Conservation (phyloP, 495 filamentous ascomycete species). For the Penicillium cosmopolitanum region DNA sequence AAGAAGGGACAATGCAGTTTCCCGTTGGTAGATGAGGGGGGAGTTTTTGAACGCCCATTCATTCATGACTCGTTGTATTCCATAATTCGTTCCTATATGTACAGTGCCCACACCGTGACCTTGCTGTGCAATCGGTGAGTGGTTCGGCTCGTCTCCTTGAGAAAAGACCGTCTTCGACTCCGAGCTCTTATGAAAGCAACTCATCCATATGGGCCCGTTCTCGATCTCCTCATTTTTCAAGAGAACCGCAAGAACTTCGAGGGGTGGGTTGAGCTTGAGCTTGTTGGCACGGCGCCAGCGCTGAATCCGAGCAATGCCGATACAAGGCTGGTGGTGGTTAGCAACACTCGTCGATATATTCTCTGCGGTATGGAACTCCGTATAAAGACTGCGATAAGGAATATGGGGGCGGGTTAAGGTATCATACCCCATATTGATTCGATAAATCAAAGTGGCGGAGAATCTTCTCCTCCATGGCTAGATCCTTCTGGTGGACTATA, state of each 20-base stretch:
- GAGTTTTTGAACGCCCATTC: neutral
- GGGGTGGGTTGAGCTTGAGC: slow-evolving; percentile 79
- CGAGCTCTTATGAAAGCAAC: slow-evolving; percentile 57
- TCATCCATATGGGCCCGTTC: slow-evolving; percentile 81
- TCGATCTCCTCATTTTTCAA: slow-evolving; percentile 62
- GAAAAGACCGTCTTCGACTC: neutral
- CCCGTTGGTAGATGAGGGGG: neutral
- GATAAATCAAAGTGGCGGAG: slow-evolving; percentile 87
- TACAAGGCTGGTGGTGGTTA: slow-evolving; percentile 68
- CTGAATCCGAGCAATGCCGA: slow-evolving; percentile 78
- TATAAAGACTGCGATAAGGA: neutral
- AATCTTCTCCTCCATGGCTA: slow-evolving; percentile 80
- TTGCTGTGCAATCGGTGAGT: no score
- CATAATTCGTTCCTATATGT: neutral
- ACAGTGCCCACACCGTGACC: neutral
- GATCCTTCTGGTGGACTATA: slow-evolving; percentile 70
- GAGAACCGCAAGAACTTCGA: slow-evolving; percentile 89
- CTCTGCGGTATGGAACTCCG: neutral
- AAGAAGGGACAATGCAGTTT: neutral
- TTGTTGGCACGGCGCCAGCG: slow-evolving; percentile 86
- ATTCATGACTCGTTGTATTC: neutral
- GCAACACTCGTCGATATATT: slow-evolving; percentile 1
- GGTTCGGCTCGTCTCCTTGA: no score
- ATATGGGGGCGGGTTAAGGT: neutral
- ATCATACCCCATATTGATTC: slow-evolving; percentile 82